phyloP scores from a whole-genome alignment of 306 rosid species.

The Quercus dentata region DNA sequence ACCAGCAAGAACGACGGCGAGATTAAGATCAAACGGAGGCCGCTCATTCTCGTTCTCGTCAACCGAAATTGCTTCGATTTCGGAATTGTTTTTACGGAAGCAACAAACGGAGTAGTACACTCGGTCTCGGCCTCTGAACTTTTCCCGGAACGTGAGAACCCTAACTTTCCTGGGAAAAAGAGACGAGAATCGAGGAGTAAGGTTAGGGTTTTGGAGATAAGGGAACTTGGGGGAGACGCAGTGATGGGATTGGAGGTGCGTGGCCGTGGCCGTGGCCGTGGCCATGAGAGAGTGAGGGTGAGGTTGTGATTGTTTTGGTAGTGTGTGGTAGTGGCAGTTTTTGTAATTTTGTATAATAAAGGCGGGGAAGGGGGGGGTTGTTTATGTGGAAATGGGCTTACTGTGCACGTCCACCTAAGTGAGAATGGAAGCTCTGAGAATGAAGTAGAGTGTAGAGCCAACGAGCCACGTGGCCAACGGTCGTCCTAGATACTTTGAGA shows the following conservation, averaged over 20 bases:
- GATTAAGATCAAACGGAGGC: slow-evolving; percentile 82
- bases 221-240: slow-evolving; percentile 21
- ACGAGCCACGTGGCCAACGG: not conserved
- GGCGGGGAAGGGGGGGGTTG: not conserved
- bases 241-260: slow-evolving; percentile 42
- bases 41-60: slow-evolving; percentile 41
- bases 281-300: not conserved
- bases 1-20: slow-evolving; percentile 89
- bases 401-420: not conserved
- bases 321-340: slow-evolving; percentile 21
- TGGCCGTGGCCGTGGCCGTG: slow-evolving; percentile 43
- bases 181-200: slow-evolving; percentile 27
- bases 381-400: not conserved
- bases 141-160: slow-evolving; percentile 21
- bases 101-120: slow-evolving; percentile 34
- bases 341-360: slow-evolving; percentile 18
- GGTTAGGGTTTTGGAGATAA: not conserved
- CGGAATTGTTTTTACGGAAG: slow-evolving; percentile 42
- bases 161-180: slow-evolving; percentile 30
- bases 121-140: slow-evolving; percentile 14
- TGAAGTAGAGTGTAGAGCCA: not conserved
- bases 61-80: slow-evolving; percentile 25
- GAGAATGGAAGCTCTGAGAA: slow-evolving; percentile 1
- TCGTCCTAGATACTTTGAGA: not conserved
- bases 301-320: no score